Base-by-base conservation (phyloP, 495 filamentous ascomycete species). In the Choiromyces venosus region DNA sequence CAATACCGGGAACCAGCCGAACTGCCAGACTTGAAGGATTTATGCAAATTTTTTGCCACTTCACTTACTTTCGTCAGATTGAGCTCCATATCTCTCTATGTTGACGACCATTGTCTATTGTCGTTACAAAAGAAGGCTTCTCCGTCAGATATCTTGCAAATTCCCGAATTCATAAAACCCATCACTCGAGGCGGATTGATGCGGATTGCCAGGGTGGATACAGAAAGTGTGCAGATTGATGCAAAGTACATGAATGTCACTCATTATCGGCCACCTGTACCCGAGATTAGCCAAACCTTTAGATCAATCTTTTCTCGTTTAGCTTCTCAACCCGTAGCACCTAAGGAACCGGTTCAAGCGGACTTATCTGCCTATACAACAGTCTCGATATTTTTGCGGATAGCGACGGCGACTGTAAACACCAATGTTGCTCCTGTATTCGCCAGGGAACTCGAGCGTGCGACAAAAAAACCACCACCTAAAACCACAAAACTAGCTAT, bases 11-110 rank as follows among this genome's bases (percentile, higher is more conserved):
- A 94, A 76, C 87, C 88, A 37, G 91, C 89, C 9, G 93, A 95
- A 2, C 90, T 98, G 61, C 96, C 96, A 12, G 90, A 91, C 61
- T 83, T 99, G 39, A 85, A 96, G 39, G 91, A 91, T 0, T 86
- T 99, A 46, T 90, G 91, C 77, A 92, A 97, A 82, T 99, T 99
- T 77, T 85, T 99, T 68, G 89, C 92, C 2, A 97, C 93, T 52
- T 97, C 94, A 83, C 85, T 99, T 83, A 99, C 96, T 12, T 99
- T 99, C 83, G 94, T 99, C 61, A 89, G 90, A 1, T 84, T 99
- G 52, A 86, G 96, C 80, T 86, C 87, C 38, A 93, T 99, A 68
- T 95, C 98, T 74, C 86, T 99, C 46, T 92, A 89, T 87, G 86
- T 99, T 61, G 94, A 98, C 81, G 91, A 96, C 74, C 92, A 89